Base-by-base conservation (phyloP, 2,329 filamentous ascomycete genomes). In the Aspergillus neoniger region DNA sequence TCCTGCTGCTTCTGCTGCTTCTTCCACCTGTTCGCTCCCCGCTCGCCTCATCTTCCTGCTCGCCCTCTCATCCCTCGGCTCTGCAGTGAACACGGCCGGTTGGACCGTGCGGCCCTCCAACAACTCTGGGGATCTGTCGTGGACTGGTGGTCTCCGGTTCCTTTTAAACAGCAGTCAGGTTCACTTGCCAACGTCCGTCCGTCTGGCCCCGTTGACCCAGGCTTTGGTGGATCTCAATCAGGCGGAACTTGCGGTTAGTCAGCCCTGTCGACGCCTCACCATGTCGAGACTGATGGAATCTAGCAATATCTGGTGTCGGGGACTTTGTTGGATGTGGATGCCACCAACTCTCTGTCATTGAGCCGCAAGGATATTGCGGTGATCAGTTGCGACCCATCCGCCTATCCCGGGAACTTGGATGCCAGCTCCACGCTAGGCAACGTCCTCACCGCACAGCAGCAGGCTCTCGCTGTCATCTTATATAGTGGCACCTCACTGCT, bases 351-450 rank as follows among this genome's bases (percentile, higher is more conserved):
- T 3, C 63, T 69, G n/a, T 50, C 49, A 2, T 50, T 77, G 28
- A 64, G 66, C 17, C 62, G 32, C 14, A 61, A 62, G 12, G 64
- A 72, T 19, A 78, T 81, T 58, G 77, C 76, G 54, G 76, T 76
- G 50, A 67, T 81, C 55, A 75, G 74, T 44, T 80, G 79, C 64
- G 79, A 81, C 63, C 62, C 67, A 1, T 67, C 70, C 38, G 72
- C 70, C 23, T 80, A 80, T 63, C 63, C 72, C 10, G 78, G 76
- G n/a, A 71, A 74, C 32, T 63, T 77, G 30, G 68, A 72, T 63
- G 75, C 71, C 9, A 71, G 68, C 57, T 64, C 69, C 28, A 77
- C 76, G 4, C 66, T 80, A 43, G 50, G 65, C 43, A 71, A 69
- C 56, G 69, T 76, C 36, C 64, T 78, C 58, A 58, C 63, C 15